Conservation (phyloP, 1,284 basidiomycete species). For the Exsudoporus floridanus region DNA sequence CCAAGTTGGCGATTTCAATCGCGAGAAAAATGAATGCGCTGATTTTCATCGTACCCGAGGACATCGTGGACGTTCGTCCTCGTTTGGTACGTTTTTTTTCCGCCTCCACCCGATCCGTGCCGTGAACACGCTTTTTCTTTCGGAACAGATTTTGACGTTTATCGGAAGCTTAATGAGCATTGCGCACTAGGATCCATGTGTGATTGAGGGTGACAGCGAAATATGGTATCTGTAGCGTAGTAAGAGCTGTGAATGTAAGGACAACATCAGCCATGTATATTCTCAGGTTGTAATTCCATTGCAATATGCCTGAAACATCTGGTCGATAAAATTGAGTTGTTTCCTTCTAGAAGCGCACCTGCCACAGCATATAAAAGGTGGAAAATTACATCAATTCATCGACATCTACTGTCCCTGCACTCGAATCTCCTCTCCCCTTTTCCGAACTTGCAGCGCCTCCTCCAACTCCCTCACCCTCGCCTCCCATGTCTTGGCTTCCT, state of each 20-base stretch:
- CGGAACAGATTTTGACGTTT: conserved; percentile 63
- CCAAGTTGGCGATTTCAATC: conserved; percentile 96
- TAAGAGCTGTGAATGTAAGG: neutral
- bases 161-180: conserved; percentile 70
- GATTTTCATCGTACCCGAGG: conserved; percentile 97
- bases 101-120: neutral
- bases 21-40: conserved; percentile 96
- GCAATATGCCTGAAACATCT: neutral
- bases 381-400: neutral
- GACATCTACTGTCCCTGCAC: neutral
- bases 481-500: conserved; percentile 70
- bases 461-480: conserved; percentile 26
- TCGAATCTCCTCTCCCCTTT: neutral
- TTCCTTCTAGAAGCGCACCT: no score
- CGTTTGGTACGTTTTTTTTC: conserved; percentile 59
- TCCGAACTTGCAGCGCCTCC: conserved; percentile 22
- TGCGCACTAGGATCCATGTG: conserved; percentile 33
- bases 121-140: neutral
- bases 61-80: conserved; percentile 86
- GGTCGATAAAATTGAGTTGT: neutral
- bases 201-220: neutral
- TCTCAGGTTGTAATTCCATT: neutral
- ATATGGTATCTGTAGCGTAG: neutral
- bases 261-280: neutral
- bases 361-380: no score